Conservation (phyloP, 805 yeast genomes). For the Teunomyces lycoperdinae region DNA sequence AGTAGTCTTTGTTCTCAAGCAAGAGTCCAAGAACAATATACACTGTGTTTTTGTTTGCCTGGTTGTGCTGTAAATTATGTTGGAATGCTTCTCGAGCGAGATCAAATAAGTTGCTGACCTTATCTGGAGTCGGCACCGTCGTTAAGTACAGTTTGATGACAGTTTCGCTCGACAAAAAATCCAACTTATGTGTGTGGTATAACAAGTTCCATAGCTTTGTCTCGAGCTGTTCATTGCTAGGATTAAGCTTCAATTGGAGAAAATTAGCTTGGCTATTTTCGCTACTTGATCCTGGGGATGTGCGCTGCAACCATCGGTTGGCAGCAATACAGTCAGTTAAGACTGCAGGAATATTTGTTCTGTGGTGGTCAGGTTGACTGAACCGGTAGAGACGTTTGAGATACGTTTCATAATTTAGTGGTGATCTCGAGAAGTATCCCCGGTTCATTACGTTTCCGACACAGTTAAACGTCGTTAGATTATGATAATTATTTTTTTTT, state of each 20-base stretch:
- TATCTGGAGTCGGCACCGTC: constrained; percentile 12
- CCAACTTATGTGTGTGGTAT: not conserved
- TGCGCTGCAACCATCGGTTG: constrained; percentile 17
- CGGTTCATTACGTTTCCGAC: not conserved
- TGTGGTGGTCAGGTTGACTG: not conserved
- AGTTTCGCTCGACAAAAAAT: not conserved
- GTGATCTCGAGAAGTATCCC: constrained; percentile 15
- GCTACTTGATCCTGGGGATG: not conserved
- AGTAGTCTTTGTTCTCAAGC: constrained; percentile 26
- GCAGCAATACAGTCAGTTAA: constrained; percentile 23
- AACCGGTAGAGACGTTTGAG: constrained; percentile 13
- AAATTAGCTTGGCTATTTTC: not conserved
- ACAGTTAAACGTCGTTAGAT: not conserved
- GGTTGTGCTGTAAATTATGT: not conserved
- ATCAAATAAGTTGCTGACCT: not conserved
- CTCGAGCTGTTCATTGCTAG: constrained; percentile 3
- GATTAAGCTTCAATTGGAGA: not conserved
- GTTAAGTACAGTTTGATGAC: constrained; percentile 16
- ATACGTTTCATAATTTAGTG: constrained; percentile 27
- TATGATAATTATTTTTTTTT: not conserved
- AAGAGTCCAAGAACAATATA: constrained; percentile 15
- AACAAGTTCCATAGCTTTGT: constrained; percentile 4
- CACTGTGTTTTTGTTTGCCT: not conserved
- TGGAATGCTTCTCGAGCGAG: not conserved
- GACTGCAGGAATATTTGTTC: not conserved